Percentiles rank a stretch among this genome's conserved stretches.
Conservation (phyloP, 2,329 filamentous ascomycete genomes). For the Diplodia sapinea region DNA sequence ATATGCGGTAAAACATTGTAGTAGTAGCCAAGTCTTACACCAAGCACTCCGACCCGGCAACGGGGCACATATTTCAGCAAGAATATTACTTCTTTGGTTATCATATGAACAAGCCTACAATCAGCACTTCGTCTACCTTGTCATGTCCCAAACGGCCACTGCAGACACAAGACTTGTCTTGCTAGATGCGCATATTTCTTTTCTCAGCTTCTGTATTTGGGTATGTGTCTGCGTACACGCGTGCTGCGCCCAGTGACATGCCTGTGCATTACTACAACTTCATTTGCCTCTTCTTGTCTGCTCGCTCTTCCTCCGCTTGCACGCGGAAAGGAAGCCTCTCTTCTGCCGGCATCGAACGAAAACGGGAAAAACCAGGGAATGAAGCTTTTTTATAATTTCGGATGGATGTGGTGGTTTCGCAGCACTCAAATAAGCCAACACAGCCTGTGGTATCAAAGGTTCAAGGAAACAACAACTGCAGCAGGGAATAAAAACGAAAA, state of each 20-base stretch:
- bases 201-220: slow-evolving; percentile 15
- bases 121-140: background rate
- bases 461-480: slow-evolving; percentile 13
- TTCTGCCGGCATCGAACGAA: background rate
- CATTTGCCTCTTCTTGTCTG: slow-evolving; percentile 4
- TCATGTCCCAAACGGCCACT: background rate
- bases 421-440: slow-evolving; percentile 32
- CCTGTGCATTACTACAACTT: slow-evolving; percentile 27
- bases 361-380: slow-evolving; percentile 11
- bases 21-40: background rate
- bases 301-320: slow-evolving; percentile 8
- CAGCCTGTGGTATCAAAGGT: slow-evolving; percentile 32
- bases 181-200: background rate
- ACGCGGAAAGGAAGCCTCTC: slow-evolving; percentile 9
- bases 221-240: background rate
- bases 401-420: slow-evolving; percentile 29
- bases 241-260: slow-evolving; percentile 19
- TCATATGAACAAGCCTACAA: no score
- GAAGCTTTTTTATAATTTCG: slow-evolving; percentile 31
- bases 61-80: background rate
- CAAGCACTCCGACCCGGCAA: background rate
- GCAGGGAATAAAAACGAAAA: slow-evolving; percentile 13
- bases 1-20: background rate
- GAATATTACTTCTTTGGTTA: background rate
- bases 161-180: background rate